A percentile compares a stretch with the other conserved stretches of the same genome.
Evolutionary conservation across 2,329 filamentous ascomycete genomes (phyloP).

Genomic region (Boeremia lycopersici): DNA sequence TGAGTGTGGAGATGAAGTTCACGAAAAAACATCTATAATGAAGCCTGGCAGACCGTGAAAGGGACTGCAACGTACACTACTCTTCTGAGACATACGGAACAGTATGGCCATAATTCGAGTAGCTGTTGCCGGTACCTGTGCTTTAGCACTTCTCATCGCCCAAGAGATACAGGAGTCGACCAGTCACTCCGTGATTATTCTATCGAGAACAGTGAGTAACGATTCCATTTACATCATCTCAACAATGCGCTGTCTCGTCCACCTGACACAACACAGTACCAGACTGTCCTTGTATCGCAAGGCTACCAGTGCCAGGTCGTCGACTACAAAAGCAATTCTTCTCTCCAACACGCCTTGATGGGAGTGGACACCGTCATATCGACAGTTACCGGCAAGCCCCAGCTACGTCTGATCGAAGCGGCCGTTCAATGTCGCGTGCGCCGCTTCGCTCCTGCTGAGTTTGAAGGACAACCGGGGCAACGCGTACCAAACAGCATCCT

Average conservation of each 20-base stretch:
- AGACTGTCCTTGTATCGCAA: constrained; percentile 60
- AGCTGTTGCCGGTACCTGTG: constrained; percentile 66
- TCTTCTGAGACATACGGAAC: neutral
- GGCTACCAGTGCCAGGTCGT: constrained; percentile 71
- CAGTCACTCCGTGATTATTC: constrained; percentile 71
- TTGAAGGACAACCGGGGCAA: constrained; percentile 67
- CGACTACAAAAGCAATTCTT: constrained; percentile 66
- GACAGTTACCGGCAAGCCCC: constrained; percentile 69
- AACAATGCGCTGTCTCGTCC: neutral
- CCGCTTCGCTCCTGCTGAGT: constrained; percentile 76
- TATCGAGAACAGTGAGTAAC: constrained; percentile 67
- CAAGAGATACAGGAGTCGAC: constrained; percentile 65
- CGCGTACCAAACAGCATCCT: constrained; percentile 64
- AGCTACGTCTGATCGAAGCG: constrained; percentile 75
- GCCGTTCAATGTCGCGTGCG: constrained; percentile 68
- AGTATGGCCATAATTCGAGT: constrained; percentile 60
- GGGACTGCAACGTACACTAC: neutral
- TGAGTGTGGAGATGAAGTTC: neutral
- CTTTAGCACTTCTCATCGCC: constrained; percentile 63
- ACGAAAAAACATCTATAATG: neutral
- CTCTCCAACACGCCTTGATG: constrained; percentile 68
- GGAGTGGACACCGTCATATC: constrained; percentile 78
- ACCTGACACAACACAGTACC: constrained; percentile 51
- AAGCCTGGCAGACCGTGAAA: neutral
- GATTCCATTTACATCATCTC: neutral